Evolutionary conservation across 805 yeast species (phyloP).

Genomic region (Candida alai): DNA sequence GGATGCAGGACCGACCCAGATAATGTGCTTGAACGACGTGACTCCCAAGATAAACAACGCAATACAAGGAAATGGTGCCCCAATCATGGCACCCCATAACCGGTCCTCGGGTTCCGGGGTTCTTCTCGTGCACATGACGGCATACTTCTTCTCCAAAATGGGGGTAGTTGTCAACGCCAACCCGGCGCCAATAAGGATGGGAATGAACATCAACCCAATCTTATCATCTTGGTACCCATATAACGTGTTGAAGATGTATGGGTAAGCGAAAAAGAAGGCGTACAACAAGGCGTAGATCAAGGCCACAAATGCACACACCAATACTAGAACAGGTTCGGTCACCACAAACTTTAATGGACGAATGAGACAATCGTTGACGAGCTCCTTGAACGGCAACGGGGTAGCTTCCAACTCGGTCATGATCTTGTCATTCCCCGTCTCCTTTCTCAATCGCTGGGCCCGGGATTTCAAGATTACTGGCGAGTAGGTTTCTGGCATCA

Average conservation of each 20-base stretch:
- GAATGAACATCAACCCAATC: slow-evolving; percentile 85
- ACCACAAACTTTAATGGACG: slow-evolving; percentile 76
- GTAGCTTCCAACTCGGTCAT: slow-evolving; percentile 93
- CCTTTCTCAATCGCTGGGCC: slow-evolving; percentile 65
- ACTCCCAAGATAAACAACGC: slow-evolving; percentile 80
- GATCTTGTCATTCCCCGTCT: slow-evolving; percentile 77
- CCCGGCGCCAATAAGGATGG: slow-evolving; percentile 83
- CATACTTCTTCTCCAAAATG: slow-evolving; percentile 60
- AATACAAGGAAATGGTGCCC: slow-evolving; percentile 78
- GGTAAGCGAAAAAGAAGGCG: slow-evolving; percentile 94
- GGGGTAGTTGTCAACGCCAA: slow-evolving; percentile 76
- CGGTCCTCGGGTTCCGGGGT: slow-evolving; percentile 77
- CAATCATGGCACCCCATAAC: slow-evolving; percentile 75
- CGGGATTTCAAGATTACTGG: slow-evolving; percentile 70
- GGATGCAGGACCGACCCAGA: slow-evolving; percentile 63
- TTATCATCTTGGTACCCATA: slow-evolving; percentile 75
- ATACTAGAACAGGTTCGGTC: slow-evolving; percentile 81
- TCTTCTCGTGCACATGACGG: slow-evolving; percentile 47
- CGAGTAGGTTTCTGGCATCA: slow-evolving; percentile 88
- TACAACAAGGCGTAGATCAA: slow-evolving; percentile 85
- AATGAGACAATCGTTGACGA: slow-evolving; percentile 65
- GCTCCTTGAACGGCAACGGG: slow-evolving; percentile 64
- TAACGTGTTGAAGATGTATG: slow-evolving; percentile 76
- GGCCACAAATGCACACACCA: slow-evolving; percentile 83
- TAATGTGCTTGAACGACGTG: slow-evolving; percentile 62